Evolutionary conservation across 345 rosid genomes (phyloP), one percentile per base, ranked within the genome.

Genomic region (Rubroshorea leprosula): DNA sequence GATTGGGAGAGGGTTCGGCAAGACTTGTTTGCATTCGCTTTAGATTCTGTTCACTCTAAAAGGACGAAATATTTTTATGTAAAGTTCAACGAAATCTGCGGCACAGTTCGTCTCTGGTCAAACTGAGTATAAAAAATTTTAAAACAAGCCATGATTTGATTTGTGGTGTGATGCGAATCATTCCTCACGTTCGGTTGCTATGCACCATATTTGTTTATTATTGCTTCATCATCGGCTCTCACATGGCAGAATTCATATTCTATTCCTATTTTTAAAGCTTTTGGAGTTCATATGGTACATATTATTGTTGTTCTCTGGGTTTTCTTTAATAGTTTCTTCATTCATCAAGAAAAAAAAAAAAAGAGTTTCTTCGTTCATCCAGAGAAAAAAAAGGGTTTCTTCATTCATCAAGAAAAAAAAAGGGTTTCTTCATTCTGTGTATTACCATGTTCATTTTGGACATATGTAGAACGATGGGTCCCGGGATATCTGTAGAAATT

Each of bases 141-240:
- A 49, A 48, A 13, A 5, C 52, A 54, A 46, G 60, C n/a, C n/a
- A n/a, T n/a, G n/a, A n/a, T 27, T 31, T 47, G 38, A 24, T 57
- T 45, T 43, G 35, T 54, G 56, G 57, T 56, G 67, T 25, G 55
- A 58, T 69, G 49, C 19, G 71, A 69, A 74, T 78, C 71, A 66
- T 67, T 63, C 69, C 75, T 70, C 79, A 66, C 74, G 79, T 78
- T 78, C 61, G 54, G 51, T 44, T 2, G 14, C 16, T 44, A 5
- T 44, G 14, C 16, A 39, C 9, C 16, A 7, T 39, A 1, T 39
- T 51, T 23, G 62, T 23, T 20, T 39, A 51, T 69, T 55, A 53
- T 65, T 61, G 9, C 49, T 66, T 44, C 49, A 55, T 75, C n/a
- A 72, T 75, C 69, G 23, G 57, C 48, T 6, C 35, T 55, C 76